Conservation (phyloP, 2,329 filamentous ascomycete species). For the Ascomycota sp. region DNA sequence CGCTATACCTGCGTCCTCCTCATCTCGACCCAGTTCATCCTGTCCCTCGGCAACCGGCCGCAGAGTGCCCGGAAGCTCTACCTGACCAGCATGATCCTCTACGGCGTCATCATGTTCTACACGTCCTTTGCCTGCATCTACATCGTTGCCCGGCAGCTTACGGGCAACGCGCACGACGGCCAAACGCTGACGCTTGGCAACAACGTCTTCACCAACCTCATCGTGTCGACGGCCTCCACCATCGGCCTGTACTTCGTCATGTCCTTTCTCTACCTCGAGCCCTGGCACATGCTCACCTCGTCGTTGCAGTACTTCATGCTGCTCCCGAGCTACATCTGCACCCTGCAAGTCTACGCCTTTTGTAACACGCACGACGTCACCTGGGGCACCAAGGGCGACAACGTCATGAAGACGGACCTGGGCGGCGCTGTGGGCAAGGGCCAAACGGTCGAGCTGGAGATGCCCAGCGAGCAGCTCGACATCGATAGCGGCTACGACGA, state of each 20-base stretch:
- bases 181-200: slow-evolving; percentile 43
- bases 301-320: slow-evolving; percentile 82
- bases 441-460: slow-evolving; percentile 78
- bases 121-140: slow-evolving; percentile 78
- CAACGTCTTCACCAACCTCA: slow-evolving; percentile 87
- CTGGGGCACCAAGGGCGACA: slow-evolving; percentile 98
- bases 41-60: slow-evolving; percentile 87
- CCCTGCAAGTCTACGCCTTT: slow-evolving; percentile 92
- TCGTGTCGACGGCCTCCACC: slow-evolving; percentile 75
- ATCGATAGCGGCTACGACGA: slow-evolving; percentile 97
- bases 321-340: slow-evolving; percentile 87
- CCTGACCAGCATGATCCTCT: slow-evolving; percentile 71
- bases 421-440: slow-evolving; percentile 66
- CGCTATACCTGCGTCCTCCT: slow-evolving; percentile 72
- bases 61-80: slow-evolving; percentile 90
- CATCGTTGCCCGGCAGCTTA: slow-evolving; percentile 70
- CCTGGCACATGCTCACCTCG: slow-evolving; percentile 97
- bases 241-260: slow-evolving; percentile 90
- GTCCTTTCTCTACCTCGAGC: slow-evolving; percentile 90
- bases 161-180: slow-evolving; percentile 20
- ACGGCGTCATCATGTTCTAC: slow-evolving; percentile 86
- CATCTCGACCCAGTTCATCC: slow-evolving; percentile 87
- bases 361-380: slow-evolving; percentile 98
- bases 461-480: slow-evolving; percentile 93
- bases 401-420: slow-evolving; percentile 80